Conservation (phyloP, 2,329 filamentous ascomycete genomes). For the Dactylellina cionopaga region DNA sequence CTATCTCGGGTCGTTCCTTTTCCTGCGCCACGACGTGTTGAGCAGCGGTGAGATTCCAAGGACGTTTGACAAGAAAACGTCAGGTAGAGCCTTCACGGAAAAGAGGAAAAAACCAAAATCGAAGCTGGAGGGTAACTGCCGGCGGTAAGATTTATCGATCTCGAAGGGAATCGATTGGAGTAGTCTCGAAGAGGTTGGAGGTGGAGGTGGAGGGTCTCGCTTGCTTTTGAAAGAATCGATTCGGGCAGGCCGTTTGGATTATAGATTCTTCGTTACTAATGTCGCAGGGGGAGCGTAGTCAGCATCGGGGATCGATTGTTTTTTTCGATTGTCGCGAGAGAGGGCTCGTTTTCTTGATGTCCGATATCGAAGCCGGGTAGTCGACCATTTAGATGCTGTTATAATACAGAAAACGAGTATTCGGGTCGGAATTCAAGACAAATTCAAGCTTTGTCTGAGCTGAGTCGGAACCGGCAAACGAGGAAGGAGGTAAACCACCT, state of each 20-base stretch:
- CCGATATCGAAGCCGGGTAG: background rate
- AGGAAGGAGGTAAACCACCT: slow-evolving; percentile 17
- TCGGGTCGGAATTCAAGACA: background rate
- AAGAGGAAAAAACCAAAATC: no score
- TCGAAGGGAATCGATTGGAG: background rate
- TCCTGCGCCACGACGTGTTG: background rate
- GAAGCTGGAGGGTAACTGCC: slow-evolving; percentile 4
- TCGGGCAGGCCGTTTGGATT: slow-evolving; percentile 11
- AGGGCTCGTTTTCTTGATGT: no score
- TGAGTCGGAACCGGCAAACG: background rate
- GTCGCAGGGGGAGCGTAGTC: slow-evolving; percentile 10
- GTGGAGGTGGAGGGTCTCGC: background rate
- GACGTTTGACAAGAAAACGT: background rate
- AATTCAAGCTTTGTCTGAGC: background rate
- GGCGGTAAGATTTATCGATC: background rate
- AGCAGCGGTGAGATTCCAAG: background rate
- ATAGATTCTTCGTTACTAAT: slow-evolving; percentile 20
- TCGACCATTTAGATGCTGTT: background rate
- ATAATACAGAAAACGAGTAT: background rate
- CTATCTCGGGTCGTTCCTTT: background rate
- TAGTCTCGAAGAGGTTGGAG: background rate
- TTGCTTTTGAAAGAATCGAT: slow-evolving; percentile 8
- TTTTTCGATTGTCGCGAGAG: slow-evolving; percentile 14
- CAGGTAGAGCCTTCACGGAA: background rate
- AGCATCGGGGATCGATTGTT: slow-evolving; percentile 5